Percentiles rank a stretch among this genome's conserved stretches.
phyloP scores from a whole-genome alignment of 1,139 yeast species.

The Saccharomyces hybrid region DNA sequence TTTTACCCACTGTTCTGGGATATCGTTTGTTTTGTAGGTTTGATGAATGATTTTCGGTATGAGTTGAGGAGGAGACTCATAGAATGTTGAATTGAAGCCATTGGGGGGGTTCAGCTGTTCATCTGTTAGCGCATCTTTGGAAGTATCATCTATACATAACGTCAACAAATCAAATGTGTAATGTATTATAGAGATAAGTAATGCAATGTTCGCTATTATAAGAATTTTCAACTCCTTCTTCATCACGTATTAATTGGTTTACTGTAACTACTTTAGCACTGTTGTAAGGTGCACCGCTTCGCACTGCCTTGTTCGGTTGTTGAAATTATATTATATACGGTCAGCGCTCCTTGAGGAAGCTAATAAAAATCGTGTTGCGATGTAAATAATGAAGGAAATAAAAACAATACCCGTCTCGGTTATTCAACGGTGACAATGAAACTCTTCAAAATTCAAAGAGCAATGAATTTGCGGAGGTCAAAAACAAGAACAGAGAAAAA shows the following conservation, averaged over 20 bases:
- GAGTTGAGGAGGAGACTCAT: conserved; percentile 39
- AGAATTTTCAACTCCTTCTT: conserved; percentile 54
- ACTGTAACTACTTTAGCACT: neutral
- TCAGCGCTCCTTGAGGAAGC: neutral
- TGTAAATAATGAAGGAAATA: neutral
- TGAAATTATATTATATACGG: neutral
- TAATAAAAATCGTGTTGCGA: neutral
- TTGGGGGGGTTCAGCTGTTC: conserved; percentile 46
- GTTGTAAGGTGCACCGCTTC: neutral
- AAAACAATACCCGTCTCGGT: neutral
- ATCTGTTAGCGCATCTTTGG: conserved; percentile 52
- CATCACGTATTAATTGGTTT: conserved; percentile 17
- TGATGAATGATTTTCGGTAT: conserved; percentile 91
- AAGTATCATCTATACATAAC: conserved; percentile 64
- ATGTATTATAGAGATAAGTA: conserved; percentile 54
- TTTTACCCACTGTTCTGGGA: conserved; percentile 74
- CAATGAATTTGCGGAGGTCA: neutral
- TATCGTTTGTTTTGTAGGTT: conserved; percentile 69
- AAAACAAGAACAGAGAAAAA: neutral
- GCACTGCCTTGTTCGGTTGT: neutral
- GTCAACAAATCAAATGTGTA: conserved; percentile 70
- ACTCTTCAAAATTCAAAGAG: neutral
- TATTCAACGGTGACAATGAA: neutral
- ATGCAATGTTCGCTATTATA: conserved; percentile 48
- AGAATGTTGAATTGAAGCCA: neutral